Conservation (phyloP, 1,284 basidiomycete genomes). For the Ceratobasidium sp. region DNA sequence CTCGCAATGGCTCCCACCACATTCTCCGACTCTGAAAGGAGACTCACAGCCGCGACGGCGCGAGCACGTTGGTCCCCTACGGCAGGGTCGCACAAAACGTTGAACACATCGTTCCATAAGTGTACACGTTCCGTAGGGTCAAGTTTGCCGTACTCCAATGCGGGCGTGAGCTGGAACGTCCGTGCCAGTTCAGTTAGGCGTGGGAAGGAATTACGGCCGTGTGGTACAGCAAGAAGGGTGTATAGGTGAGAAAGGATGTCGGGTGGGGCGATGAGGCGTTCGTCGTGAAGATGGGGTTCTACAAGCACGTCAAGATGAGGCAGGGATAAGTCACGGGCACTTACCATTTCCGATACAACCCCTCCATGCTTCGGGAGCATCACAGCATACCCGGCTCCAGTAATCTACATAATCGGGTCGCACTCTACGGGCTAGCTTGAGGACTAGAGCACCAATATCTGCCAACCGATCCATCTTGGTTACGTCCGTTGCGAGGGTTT, state of each 20-base stretch:
- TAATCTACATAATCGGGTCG: slow-evolving; percentile 86
- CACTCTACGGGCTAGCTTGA: slow-evolving; percentile 67
- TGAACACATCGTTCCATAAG: slow-evolving; percentile 37
- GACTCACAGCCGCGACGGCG: slow-evolving; percentile 33
- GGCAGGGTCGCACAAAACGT: slow-evolving; percentile 29
- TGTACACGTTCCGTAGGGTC: slow-evolving; percentile 30
- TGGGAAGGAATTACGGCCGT: slow-evolving; percentile 41
- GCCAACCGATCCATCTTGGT: slow-evolving; percentile 60
- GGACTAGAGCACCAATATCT: slow-evolving; percentile 68
- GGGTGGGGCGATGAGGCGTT: slow-evolving; percentile 50
- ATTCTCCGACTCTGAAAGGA: slow-evolving; percentile 28
- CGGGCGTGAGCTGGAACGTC: slow-evolving; percentile 39
- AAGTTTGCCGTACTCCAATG: slow-evolving; percentile 38
- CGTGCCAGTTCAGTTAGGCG: slow-evolving; percentile 44
- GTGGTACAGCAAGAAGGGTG: slow-evolving; percentile 42
- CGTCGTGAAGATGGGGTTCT: slow-evolving; percentile 45
- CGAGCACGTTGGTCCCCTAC: slow-evolving; percentile 32
- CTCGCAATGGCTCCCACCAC: slow-evolving; percentile 56
- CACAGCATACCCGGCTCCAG: slow-evolving; percentile 77
- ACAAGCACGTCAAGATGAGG: slow-evolving; percentile 15
- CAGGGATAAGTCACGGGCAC: slow-evolving; percentile 2
- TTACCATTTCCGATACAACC: slow-evolving; percentile 48
- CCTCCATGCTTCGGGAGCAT: slow-evolving; percentile 63
- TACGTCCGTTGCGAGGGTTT: slow-evolving; percentile 54
- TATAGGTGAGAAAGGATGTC: slow-evolving; percentile 52